Evolutionary conservation across 345 rosid genomes (phyloP).

Genomic region (Sonneratia alba): DNA sequence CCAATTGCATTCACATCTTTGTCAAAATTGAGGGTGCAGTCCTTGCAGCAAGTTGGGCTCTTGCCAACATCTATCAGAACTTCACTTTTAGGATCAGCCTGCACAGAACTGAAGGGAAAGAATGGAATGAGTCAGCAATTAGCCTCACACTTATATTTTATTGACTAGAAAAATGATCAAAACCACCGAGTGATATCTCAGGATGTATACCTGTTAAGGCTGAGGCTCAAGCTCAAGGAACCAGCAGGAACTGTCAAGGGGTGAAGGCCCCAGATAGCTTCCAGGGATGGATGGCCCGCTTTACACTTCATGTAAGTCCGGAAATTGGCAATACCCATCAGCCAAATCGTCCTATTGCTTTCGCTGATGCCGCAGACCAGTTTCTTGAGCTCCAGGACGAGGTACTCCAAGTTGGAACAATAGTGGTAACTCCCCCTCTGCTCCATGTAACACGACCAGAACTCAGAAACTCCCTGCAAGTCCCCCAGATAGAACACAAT

Average conservation of each 20-base stretch:
- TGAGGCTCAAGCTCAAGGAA: slow-evolving; percentile 50
- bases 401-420: slow-evolving; percentile 29
- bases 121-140: slow-evolving; percentile 1
- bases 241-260: slow-evolving; percentile 45
- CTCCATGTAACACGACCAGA: slow-evolving; percentile 45
- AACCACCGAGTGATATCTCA: too few relatives aligned
- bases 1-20: slow-evolving; percentile 22
- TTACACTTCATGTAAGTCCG: slow-evolving; percentile 50
- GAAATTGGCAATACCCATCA: slow-evolving; percentile 44
- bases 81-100: slow-evolving; percentile 20
- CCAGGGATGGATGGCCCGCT: slow-evolving; percentile 52
- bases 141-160: background rate
- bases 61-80: slow-evolving; percentile 3
- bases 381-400: slow-evolving; percentile 48
- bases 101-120: slow-evolving; percentile 17
- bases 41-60: too few relatives aligned
- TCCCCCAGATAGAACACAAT: slow-evolving; percentile 57
- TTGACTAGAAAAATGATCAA: too few relatives aligned
- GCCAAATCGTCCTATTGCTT: slow-evolving; percentile 28
- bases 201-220: slow-evolving; percentile 34
- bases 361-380: slow-evolving; percentile 31
- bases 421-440: slow-evolving; percentile 28
- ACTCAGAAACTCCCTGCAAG: slow-evolving; percentile 44
- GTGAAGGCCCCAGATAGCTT: slow-evolving; percentile 45
- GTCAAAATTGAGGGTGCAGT: slow-evolving; percentile 11